Evolutionary conservation across 1,284 basidiomycete genomes (phyloP).

Genomic region (Cystobasidiaceae sp.): DNA sequence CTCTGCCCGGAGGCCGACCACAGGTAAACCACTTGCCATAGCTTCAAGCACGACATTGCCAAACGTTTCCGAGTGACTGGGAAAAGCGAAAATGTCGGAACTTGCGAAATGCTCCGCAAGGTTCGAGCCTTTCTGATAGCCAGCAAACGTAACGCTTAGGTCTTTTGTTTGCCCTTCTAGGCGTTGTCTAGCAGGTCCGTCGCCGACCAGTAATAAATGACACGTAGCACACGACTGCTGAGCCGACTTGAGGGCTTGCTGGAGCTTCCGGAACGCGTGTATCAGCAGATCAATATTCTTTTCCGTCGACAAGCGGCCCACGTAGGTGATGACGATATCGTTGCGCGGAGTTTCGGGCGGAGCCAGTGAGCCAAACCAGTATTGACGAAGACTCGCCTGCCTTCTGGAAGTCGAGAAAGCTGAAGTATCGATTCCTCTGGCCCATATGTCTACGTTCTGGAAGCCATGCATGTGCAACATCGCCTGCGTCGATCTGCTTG

Average conservation of each 20-base stretch:
- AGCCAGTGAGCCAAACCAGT: background rate
- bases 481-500: constrained; percentile 52
- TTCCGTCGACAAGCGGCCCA: constrained; percentile 53
- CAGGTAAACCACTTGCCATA: constrained; percentile 55
- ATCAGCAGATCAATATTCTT: constrained; percentile 58
- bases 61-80: constrained; percentile 38
- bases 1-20: constrained; percentile 56
- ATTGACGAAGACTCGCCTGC: constrained; percentile 47
- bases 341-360: constrained; percentile 3
- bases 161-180: constrained; percentile 51
- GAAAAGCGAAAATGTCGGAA: constrained; percentile 56
- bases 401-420: constrained; percentile 49
- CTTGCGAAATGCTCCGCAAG: constrained; percentile 53
- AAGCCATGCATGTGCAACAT: constrained; percentile 53
- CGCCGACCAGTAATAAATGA: constrained; percentile 56
- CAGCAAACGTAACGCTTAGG: constrained; percentile 54
- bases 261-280: constrained; percentile 48
- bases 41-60: constrained; percentile 57
- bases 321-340: constrained; percentile 47
- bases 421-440: constrained; percentile 51
- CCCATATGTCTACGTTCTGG: constrained; percentile 54
- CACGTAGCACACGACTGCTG: constrained; percentile 38
- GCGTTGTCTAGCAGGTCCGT: constrained; percentile 53
- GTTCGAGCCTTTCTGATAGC: constrained; percentile 50
- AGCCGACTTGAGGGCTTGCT: constrained; percentile 42